phyloP scores from a whole-genome alignment of 345 rosid genomes.

The Eucalyptus microcorys region DNA sequence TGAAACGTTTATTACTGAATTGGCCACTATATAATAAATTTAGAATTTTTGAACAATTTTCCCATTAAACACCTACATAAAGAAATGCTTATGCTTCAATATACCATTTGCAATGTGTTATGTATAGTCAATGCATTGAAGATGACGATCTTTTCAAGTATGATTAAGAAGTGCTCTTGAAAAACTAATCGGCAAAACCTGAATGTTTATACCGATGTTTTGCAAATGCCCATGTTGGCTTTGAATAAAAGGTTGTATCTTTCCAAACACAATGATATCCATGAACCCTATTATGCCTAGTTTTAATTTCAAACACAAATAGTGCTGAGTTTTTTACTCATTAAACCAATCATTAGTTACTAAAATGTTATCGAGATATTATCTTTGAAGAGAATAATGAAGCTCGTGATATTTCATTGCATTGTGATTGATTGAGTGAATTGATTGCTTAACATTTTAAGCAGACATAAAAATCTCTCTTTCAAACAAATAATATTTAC shows the following conservation, averaged over 20 bases:
- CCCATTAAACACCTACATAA: not conserved
- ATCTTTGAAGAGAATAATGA: not conserved
- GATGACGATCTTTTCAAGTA: not conserved
- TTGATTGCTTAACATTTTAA: not conserved
- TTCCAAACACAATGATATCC: not conserved
- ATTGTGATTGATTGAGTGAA: not conserved
- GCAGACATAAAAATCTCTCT: not conserved
- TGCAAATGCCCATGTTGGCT: not conserved
- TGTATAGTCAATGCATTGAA: not conserved
- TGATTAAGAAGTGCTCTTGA: not conserved
- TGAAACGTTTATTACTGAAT: fast-evolving
- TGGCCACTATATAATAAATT: not conserved
- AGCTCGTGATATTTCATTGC: not conserved
- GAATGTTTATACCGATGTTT: not conserved
- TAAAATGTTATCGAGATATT: not conserved
- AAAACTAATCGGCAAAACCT: not conserved
- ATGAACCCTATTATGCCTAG: not conserved
- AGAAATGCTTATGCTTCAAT: not conserved
- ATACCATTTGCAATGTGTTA: not conserved
- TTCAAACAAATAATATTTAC: not conserved
- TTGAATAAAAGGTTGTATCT: not conserved
- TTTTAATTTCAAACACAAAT: not conserved
- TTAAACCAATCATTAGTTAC: not conserved
- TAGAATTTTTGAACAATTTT: not conserved
- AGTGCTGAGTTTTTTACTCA: not conserved